Percentiles rank a stretch among this genome's conserved stretches.
Conservation (phyloP, 345 rosid species). For the Noccaea caerulescens region DNA sequence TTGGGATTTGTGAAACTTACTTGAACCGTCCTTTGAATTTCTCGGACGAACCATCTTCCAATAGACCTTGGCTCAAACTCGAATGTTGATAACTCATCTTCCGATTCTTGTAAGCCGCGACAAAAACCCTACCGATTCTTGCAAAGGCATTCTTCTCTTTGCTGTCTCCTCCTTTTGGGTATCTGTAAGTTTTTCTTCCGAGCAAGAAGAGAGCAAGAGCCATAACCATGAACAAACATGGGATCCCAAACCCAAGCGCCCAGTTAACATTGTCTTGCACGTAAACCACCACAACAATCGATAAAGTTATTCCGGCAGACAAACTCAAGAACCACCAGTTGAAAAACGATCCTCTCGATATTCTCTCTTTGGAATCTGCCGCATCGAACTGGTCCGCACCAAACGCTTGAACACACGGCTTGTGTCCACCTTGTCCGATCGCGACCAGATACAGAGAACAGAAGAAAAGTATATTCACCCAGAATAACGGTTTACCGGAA, state of each 20-base stretch:
- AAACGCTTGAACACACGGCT: constrained; percentile 45
- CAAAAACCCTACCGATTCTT: constrained; percentile 38
- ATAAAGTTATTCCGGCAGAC: constrained; percentile 31
- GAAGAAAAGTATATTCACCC: constrained; percentile 41
- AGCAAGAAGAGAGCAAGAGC: constrained; percentile 44
- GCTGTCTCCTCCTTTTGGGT: neutral
- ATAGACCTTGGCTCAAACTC: constrained; percentile 23
- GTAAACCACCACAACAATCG: constrained; percentile 27
- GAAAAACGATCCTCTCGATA: constrained; percentile 39
- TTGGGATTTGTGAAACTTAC: constrained; percentile 30
- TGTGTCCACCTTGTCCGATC: constrained; percentile 40
- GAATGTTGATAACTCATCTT: constrained; percentile 7
- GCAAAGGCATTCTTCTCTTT: constrained; percentile 26
- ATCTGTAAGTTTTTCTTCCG: constrained; percentile 34
- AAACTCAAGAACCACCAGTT: constrained; percentile 45
- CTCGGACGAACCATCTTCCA: constrained; percentile 19
- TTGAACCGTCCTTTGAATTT: constrained; percentile 5
- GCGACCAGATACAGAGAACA: constrained; percentile 40
- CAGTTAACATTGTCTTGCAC: constrained; percentile 35
- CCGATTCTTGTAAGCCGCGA: constrained; percentile 31
- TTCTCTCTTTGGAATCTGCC: constrained; percentile 20
- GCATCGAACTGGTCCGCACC: constrained; percentile 44
- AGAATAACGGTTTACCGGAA: constrained; percentile 33
- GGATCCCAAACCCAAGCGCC: constrained; percentile 43
- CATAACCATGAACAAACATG: constrained; percentile 41